phyloP scores from a whole-genome alignment of 1,284 basidiomycete genomes.

The Ceratobasidium papillatum region DNA sequence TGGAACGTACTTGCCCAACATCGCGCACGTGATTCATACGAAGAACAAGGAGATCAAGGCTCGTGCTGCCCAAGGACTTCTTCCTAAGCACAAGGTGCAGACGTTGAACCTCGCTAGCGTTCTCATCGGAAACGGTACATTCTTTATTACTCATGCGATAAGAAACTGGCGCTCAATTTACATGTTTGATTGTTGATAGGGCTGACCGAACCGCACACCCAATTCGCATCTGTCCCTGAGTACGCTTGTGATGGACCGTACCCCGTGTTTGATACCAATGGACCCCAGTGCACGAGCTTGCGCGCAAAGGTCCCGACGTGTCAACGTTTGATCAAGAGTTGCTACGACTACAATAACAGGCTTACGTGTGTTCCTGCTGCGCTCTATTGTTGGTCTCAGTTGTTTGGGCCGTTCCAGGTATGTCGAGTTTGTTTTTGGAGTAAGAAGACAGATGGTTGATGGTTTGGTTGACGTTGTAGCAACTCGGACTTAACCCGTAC shows the following conservation, averaged over 20 bases:
- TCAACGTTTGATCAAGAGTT: slow-evolving; percentile 70
- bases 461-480: slow-evolving; percentile 21
- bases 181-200: slow-evolving; percentile 25
- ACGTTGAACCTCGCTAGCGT: slow-evolving; percentile 81
- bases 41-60: slow-evolving; percentile 64
- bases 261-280: slow-evolving; percentile 74
- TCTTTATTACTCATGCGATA: not conserved
- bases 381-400: slow-evolving; percentile 57
- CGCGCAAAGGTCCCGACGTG: slow-evolving; percentile 74
- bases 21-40: slow-evolving; percentile 77
- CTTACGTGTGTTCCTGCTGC: slow-evolving; percentile 65
- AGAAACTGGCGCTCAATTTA: not conserved
- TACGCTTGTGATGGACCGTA: slow-evolving; percentile 83
- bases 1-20: slow-evolving; percentile 82
- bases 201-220: slow-evolving; percentile 78
- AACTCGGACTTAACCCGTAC: slow-evolving; percentile 63
- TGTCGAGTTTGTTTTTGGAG: not conserved
- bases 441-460: not conserved
- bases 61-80: slow-evolving; percentile 18
- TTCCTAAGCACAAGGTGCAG: slow-evolving; percentile 54
- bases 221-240: slow-evolving; percentile 79
- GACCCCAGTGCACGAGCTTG: slow-evolving; percentile 70
- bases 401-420: slow-evolving; percentile 59
- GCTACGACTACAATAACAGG: slow-evolving; percentile 66
- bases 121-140: slow-evolving; percentile 77